Conservation (phyloP, 129 eudicot species). For the Artemisia annua region DNA sequence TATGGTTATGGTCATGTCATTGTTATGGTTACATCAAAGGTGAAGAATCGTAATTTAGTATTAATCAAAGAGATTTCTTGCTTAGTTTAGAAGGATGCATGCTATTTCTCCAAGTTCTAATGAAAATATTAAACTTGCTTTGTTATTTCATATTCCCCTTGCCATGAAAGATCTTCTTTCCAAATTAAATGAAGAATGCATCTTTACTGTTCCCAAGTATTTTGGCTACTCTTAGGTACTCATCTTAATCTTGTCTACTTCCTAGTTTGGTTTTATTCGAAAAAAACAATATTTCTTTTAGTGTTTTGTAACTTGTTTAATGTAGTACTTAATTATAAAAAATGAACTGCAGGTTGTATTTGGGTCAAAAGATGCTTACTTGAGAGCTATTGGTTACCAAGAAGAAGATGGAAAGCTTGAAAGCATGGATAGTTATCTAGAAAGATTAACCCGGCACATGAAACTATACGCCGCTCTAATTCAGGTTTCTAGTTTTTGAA, state of each 20-base stretch:
- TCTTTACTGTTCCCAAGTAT: slow-evolving; percentile 85
- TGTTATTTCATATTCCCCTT: slow-evolving; percentile 39
- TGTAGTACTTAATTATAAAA: not conserved
- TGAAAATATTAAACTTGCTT: not conserved
- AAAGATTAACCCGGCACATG: slow-evolving; percentile 52
- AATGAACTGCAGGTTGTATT: slow-evolving; percentile 47
- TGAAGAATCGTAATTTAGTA: slow-evolving; percentile 17
- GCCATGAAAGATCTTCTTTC: slow-evolving; percentile 88
- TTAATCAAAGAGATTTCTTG: too few species aligned
- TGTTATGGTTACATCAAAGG: slow-evolving; percentile 84
- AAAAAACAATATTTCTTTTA: too few species aligned
- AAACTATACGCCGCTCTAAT: slow-evolving; percentile 82
- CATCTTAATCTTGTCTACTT: slow-evolving; percentile 6
- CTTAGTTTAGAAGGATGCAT: too few species aligned
- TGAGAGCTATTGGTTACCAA: slow-evolving; percentile 68
- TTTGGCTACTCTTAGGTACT: slow-evolving; percentile 77
- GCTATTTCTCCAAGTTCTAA: not conserved
- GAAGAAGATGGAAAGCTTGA: slow-evolving; percentile 85
- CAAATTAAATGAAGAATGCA: slow-evolving; percentile 76
- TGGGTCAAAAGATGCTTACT: slow-evolving; percentile 54
- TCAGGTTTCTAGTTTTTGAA: slow-evolving; percentile 59
- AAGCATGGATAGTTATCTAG: slow-evolving; percentile 47
- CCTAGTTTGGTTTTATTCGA: too few species aligned
- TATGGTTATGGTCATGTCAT: slow-evolving; percentile 77
- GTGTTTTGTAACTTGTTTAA: not conserved